These are phyloP conservation scores for Conringia planisiliqua DNA, from an alignment of 345 rosid genomes.

Conservation along the genomic window DNA sequence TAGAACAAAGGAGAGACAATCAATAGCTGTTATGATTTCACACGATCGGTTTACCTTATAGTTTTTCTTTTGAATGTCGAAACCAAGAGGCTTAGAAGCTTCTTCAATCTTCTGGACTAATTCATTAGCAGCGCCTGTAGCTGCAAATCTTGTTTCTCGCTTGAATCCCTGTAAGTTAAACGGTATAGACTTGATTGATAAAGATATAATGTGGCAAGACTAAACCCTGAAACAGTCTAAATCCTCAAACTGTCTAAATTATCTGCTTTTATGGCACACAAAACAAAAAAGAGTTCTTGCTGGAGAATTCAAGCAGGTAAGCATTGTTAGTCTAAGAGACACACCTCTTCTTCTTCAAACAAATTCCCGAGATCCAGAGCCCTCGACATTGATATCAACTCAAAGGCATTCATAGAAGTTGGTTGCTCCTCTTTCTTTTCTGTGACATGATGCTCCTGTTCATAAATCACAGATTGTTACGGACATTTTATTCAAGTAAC, in stretches of 20 bases:
- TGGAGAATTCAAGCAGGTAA: neutral
- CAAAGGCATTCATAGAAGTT: slow-evolving; percentile 92
- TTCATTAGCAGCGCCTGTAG: slow-evolving; percentile 82
- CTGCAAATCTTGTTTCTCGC: slow-evolving; percentile 95
- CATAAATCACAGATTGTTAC: slow-evolving; percentile 1
- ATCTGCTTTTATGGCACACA: neutral
- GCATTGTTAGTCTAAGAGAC: slow-evolving; percentile 14
- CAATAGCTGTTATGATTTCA: slow-evolving; percentile 1
- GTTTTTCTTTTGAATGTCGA: slow-evolving; percentile 86
- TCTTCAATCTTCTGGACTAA: slow-evolving; percentile 85
- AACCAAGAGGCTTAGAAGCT: slow-evolving; percentile 97
- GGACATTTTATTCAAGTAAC: neutral
- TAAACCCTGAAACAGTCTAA: neutral
- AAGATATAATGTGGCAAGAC: neutral
- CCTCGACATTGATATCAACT: slow-evolving; percentile 87
- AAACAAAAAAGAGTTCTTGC: neutral
- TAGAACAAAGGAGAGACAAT: neutral
- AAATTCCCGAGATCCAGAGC: slow-evolving; percentile 91
- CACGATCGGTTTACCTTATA: slow-evolving; percentile 58
- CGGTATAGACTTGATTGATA: neutral
- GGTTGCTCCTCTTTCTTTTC: slow-evolving; percentile 93
- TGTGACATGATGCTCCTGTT: slow-evolving; percentile 82
- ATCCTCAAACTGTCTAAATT: neutral
- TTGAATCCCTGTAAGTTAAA: slow-evolving; percentile 58
- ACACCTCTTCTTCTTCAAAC: slow-evolving; percentile 81